Evolutionary conservation across 192 early-diverging fungal genomes (phyloP), one percentile per base, ranked within the genome.

Genomic region (Coemansia sp.): DNA sequence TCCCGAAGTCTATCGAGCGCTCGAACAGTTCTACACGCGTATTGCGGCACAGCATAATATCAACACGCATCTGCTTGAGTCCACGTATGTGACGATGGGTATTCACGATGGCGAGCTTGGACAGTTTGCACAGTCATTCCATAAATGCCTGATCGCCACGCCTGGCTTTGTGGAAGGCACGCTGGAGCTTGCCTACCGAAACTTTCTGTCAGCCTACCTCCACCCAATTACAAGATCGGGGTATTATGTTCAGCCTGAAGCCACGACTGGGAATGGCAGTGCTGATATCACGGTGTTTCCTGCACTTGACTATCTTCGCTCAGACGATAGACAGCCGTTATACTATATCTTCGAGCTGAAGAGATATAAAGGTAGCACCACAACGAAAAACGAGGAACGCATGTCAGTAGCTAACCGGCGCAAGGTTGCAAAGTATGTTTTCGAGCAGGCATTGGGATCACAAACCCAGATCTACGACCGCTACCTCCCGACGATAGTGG

Each of bases 291-390:
- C 14, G 13, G 15, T 60, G 20, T 43, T 42, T 23, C 59, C 59
- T 3, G 22, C 19, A 15, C 38, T 15, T 9, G 9, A 17, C 36
- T 13, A 41, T n/a, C 2, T 9, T 14, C 48, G 48, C 22, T 20
- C 20, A 7, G 48, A 23, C 22, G 23, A 5, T 20, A 50, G 20
- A 13, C 22, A n/a, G 20, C 6, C 10, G 29, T 22, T 7, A 25
- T 35, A 60, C 42, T 35, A 60, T 19, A 22, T 60, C 5, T 25
- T 60, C 9, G 59, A 60, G 38, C 59, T 35, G 38, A 60, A 60
- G 40, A 38, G 59, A 13, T 60, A 60, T 25, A 13, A 22, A 2
- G 59, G 59, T 9, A 15, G 5, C 42, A 38, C 1, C 9, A 25
- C 59, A 3, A 9, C n/a, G 14, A 41, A 9, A 17, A 60, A 43